These are phyloP conservation scores for Komagataella ulmi DNA, from an alignment of 805 yeast species.

Conservation along the genomic window DNA sequence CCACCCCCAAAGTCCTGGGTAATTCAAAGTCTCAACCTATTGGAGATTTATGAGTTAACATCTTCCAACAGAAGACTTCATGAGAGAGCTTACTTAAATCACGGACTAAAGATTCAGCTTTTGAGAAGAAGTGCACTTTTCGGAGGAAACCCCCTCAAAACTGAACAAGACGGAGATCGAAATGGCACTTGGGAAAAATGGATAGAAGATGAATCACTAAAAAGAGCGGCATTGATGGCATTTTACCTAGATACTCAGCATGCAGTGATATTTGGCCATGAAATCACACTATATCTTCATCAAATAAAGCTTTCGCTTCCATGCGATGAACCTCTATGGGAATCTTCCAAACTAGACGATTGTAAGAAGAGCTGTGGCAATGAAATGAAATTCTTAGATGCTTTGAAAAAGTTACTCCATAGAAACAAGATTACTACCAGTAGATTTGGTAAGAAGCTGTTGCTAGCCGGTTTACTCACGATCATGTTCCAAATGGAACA, in stretches of 20 bases:
- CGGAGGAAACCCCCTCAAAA: conserved; percentile 26
- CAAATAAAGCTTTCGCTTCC: conserved; percentile 45
- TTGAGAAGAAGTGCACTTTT: conserved; percentile 31
- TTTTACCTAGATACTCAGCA: conserved; percentile 64
- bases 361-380: not conserved
- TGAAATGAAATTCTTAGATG: conserved; percentile 13
- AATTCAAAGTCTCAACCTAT: conserved; percentile 29
- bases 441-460: conserved; percentile 46
- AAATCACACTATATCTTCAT: conserved; percentile 32
- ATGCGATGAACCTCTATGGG: conserved; percentile 14
- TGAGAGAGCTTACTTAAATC: conserved; percentile 37
- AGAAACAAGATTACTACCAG: conserved; percentile 27
- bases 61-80: conserved; percentile 28
- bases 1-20: conserved; percentile 37
- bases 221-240: conserved; percentile 62
- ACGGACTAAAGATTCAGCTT: conserved; percentile 36
- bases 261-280: conserved; percentile 62
- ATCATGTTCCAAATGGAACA: conserved; percentile 48
- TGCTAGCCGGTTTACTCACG: conserved; percentile 49
- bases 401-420: conserved; percentile 24
- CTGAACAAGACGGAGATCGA: conserved; percentile 13
- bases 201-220: conserved; percentile 66
- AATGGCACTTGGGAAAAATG: conserved; percentile 32
- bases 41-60: conserved; percentile 35
- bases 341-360: not conserved